These are phyloP conservation scores for Viola pubescens DNA, from an alignment of 441 rosid genomes.

Conservation along the genomic window DNA sequence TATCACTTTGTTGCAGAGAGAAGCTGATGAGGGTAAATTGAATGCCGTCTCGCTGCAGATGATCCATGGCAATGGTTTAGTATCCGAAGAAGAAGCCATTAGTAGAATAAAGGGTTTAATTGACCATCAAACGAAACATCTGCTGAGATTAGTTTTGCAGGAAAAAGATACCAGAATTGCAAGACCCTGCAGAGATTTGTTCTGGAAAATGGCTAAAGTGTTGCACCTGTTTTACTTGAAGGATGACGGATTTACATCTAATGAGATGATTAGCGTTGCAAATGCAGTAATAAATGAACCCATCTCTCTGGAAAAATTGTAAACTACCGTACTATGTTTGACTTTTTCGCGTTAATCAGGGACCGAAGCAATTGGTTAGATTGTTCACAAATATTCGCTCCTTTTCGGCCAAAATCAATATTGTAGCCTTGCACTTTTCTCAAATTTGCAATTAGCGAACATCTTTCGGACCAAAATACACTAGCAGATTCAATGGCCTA, in stretches of 20 bases:
- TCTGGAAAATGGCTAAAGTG: constrained; percentile 71
- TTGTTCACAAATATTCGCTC: too few relatives aligned
- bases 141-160: constrained; percentile 45
- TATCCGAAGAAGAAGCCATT: constrained; percentile 35
- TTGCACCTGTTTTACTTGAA: constrained; percentile 62
- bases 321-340: too few relatives aligned
- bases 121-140: constrained; percentile 33
- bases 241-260: constrained; percentile 65
- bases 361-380: too few relatives aligned
- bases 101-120: constrained; percentile 26
- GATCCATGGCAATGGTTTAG: constrained; percentile 24
- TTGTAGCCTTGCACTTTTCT: too few relatives aligned
- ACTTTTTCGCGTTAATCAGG: too few relatives aligned
- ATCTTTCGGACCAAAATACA: too few relatives aligned
- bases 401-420: too few relatives aligned
- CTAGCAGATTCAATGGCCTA: too few relatives aligned
- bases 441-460: too few relatives aligned
- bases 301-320: not conserved
- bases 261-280: constrained; percentile 39
- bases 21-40: constrained; percentile 54
- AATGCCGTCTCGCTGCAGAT: constrained; percentile 51
- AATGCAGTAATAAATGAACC: constrained; percentile 30
- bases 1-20: constrained; percentile 41
- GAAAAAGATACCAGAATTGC: constrained; percentile 47
- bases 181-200: constrained; percentile 57